A percentile compares a stretch with the other conserved stretches of the same genome.
These are phyloP conservation scores for Apocynum venetum DNA, from an alignment of 257 asterid species.

Conservation along the genomic window DNA sequence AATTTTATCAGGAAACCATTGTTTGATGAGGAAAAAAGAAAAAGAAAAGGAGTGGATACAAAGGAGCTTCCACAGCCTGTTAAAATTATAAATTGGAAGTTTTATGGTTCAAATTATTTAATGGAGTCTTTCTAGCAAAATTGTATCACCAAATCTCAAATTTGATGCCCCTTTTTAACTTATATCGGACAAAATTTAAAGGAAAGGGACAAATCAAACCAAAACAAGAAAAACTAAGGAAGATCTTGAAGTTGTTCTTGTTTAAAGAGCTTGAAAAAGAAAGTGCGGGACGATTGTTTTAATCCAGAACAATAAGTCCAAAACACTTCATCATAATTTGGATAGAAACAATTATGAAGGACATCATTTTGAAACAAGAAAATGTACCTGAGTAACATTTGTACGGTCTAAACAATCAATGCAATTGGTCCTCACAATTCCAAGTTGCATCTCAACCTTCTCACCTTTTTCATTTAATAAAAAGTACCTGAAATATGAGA, in stretches of 20 bases:
- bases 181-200: neutral
- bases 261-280: neutral
- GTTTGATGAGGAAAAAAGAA: neutral
- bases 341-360: conserved; percentile 3
- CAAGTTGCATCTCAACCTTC: conserved; percentile 70
- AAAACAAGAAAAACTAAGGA: neutral
- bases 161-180: neutral
- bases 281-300: neutral
- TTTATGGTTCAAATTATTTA: neutral
- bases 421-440: conserved; percentile 90
- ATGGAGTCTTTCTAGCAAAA: neutral
- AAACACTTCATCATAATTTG: neutral
- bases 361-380: conserved; percentile 3
- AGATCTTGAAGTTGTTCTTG: neutral
- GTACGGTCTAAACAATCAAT: conserved; percentile 97
- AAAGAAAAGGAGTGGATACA: neutral
- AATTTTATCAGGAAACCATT: neutral
- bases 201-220: conserved; percentile 3
- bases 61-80: neutral
- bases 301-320: neutral
- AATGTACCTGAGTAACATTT: conserved; percentile 87
- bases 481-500: conserved; percentile 50
- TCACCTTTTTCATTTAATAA: conserved; percentile 76
- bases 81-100: neutral
- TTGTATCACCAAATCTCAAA: neutral